Evolutionary conservation across 2,329 filamentous ascomycete species (phyloP).

Genomic region (Cercospora brassicicola): DNA sequence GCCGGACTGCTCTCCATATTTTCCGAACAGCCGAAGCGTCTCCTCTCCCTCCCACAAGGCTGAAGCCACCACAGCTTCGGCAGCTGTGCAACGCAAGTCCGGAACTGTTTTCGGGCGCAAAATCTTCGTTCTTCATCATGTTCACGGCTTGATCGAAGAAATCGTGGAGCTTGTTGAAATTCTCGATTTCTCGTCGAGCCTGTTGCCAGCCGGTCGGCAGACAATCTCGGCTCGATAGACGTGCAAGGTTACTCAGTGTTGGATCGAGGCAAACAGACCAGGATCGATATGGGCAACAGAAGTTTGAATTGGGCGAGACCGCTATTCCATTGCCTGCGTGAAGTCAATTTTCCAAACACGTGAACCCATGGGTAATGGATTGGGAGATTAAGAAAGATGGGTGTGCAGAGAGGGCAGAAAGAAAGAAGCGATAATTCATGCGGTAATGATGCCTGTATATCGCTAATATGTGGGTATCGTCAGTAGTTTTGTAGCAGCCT

Average conservation of each 20-base stretch:
- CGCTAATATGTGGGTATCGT: conserved; percentile 4
- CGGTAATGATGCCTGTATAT: neutral
- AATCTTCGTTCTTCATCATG: neutral
- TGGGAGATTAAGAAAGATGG: neutral
- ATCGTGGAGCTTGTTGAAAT: neutral
- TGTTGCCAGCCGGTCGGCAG: neutral
- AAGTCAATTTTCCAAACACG: neutral
- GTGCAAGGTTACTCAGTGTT: neutral
- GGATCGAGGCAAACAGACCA: neutral
- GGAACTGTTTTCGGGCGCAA: neutral
- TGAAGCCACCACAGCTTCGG: neutral
- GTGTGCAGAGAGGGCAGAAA: neutral
- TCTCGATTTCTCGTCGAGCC: neutral
- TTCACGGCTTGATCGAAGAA: neutral
- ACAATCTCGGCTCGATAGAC: neutral
- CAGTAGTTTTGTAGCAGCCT: neutral
- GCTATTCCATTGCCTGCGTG: neutral
- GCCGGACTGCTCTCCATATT: neutral
- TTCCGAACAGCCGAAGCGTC: neutral
- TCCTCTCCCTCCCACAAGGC: neutral
- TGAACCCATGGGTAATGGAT: neutral
- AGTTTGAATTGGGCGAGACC: neutral
- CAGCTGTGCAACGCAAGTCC: neutral
- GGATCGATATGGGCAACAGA: neutral
- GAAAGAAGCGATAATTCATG: neutral